Evolutionary conservation across 208 protist genomes (phyloP), one percentile per base, ranked within the genome.

Genomic region (Crithidia sp.): DNA sequence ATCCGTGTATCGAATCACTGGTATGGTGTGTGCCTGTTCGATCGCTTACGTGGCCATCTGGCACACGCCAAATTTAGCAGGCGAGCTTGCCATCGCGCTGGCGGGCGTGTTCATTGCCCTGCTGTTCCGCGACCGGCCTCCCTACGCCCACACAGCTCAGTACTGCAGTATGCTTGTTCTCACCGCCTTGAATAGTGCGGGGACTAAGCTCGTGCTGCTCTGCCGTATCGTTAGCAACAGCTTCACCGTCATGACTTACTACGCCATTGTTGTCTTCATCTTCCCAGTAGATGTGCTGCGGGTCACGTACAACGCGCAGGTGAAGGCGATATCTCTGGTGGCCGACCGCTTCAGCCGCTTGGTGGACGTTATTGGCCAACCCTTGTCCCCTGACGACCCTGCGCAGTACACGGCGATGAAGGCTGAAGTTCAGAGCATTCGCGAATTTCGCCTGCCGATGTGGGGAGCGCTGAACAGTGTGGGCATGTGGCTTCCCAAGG

Each of bases 221-320:
- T 52, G 75, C 4, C 87, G 87, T 52, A 59, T 92, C 19, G 71
- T 87, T 13, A 75, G 75, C 49, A 89, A 85, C 71, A 67, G 60
- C 19, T 87, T 92, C 41, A 79, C 84, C 13, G 77, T 89, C 3
- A 87, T 92, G 79, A 72, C 84, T 41, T 92, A 92, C 67, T 89
- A 87, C 68, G 83, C 76, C 13, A 89, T 92, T 44, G 74, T 83
- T n/a, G 84, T 89, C 14, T 86, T 92, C 69, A 57, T 92, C 50
- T 92, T 92, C 41, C 87, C 87, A 0, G 78, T 88, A 13, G 81
- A 92, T 58, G 69, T 82, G 13, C 65, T 89, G 49, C 71, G 79
- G 19, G 66, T 87, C 13, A 77, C 81, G 4, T 80, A 80, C 69
- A 72, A 73, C 39, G 64, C 67, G 7, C 70, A 89, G 65, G 76